Evolutionary conservation across 2,329 filamentous ascomycete genomes (phyloP), one percentile per base, ranked within the genome.

Genomic region (Penicillium nordicum): DNA sequence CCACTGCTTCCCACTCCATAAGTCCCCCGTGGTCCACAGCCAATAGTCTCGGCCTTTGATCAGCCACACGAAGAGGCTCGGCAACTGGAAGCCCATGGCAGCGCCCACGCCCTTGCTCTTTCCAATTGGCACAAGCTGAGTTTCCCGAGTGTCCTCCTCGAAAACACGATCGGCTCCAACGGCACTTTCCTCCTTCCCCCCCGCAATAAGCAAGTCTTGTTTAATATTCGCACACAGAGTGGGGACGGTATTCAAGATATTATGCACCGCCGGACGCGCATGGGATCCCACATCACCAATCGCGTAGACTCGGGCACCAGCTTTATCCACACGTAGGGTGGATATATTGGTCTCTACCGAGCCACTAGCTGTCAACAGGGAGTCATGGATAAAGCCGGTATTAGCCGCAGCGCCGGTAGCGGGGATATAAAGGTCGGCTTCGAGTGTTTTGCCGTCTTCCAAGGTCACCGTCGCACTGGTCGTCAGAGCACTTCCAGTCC

Each of bases 1-100:
- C 79, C 79, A 83, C 47, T 81, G 77, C 53, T 78, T 78, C 16
- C 80, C 81, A 67, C 68, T 80, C 81, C 80, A 83, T 14, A 82
- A 53, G 4, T 62, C 63, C 0, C 67, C 75, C 1, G 76, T 79
- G 10, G 77, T 81, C 77, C 78, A 80, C 29, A 82, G 53, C 78
- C 79, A 83, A 58, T 81, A 81, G 58, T 82, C 78, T 18, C 79
- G 67, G 1, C 80, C 79, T 62, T 82, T 82, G 49, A 81, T 73
- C 63, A 78, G 46, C 77, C 79, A 81, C 0, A 82, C 74, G 41
- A 78, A 16, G 27, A 75, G 77, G 47, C 78, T 76, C 0, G 79
- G 78, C 25, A 81, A 4, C 38, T 64, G 64, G 30, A 63, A 78
- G 0, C 79, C 79, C 67, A 77, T 77, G 0, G 67, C 71, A 0